Evolutionary conservation across 2,329 filamentous ascomycete genomes (phyloP), one percentile per base, ranked within the genome.

Genomic region (Aureobasidium sp.): DNA sequence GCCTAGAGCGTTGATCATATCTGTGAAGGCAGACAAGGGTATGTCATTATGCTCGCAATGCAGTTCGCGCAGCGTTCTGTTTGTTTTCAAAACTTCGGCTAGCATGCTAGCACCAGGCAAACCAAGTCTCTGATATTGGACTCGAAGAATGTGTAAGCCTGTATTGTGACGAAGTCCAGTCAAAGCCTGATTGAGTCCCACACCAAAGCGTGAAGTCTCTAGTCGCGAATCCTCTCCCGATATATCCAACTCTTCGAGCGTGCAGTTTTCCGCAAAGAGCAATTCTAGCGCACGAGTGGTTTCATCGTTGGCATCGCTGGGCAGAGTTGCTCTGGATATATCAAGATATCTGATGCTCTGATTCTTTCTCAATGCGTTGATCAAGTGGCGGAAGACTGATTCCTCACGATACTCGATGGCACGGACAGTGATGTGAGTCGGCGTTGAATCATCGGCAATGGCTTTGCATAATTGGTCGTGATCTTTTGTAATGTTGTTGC

Each of bases 1-100:
- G 55, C 83, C 76, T n/a, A 88, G 68, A 16, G 82, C 77, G 61
- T 87, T 84, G 45, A 88, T 80, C 6, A 86, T 70, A 48, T 83
- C 81, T 0, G 82, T 86, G 58, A 86, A 83, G 1, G 81, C 83
- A 58, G 84, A 80, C n/a, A 86, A 72, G 40, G 82, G 83, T 53
- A 86, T 85, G 52, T 82, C 80, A 62, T 88, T 88, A 64, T 85
- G 81, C 57, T 85, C 83, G 65, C 84, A 88, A 60, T 86, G 76
- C 5, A 88, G 73, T 63, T 87, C 80, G 22, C 77, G 74, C 4
- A 88, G 69, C 1, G 77, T 79, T 2, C 67, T 72, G 61, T 88
- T 88, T 56, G 74, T 74, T 61, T 84, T 80, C 30, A 88, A 69
- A 14, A 88, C 83, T 16, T 84, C 83, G 2, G 84, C 80, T 30